Evolutionary conservation across 163 green algal species (phyloP), one percentile per base, ranked within the genome.

Genomic region (Trebouxiophyceae sp.): DNA sequence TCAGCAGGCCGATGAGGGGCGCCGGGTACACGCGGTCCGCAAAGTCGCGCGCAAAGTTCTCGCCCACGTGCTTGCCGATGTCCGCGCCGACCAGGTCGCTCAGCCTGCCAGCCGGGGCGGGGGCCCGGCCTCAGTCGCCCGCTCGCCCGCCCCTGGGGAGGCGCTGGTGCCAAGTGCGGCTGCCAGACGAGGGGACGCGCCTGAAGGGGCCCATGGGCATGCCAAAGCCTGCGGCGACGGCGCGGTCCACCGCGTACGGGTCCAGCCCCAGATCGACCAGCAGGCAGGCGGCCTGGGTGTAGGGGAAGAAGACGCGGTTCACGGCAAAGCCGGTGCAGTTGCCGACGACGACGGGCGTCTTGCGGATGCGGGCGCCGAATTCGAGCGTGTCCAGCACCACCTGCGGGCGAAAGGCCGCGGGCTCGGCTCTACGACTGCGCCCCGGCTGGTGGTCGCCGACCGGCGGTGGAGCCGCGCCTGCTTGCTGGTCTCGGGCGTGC

Each of bases 301-400:
- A 99, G 22, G 94, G 94, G 83, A 98, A 98, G 85, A 98, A 99
- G n/a, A 97, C 89, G 44, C 93, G 82, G 81, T 98, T 98, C 29
- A 98, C 92, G 2, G 91, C 91, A 82, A 98, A 98, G 30, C 93
- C 91, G 27, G 93, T 98, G 84, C 94, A 99, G 84, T 98, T 98
- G 69, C 92, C 93, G 24, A 99, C 94, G 55, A 99, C 88, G n/a
- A 99, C 92, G 3, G 93, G 93, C 22, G 87, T 96, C 84, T 99
- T 99, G 77, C 95, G 94, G 77, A 98, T 98, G 7, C 39, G 31
- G 44, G 74, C 66, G 2, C 81, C 78, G 45, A 97, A 82, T 32
- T 81, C 82, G 50, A 99, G 76, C 1, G 86, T 92, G 82, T 99
- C 93, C 50, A 97, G 73, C 8, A 98, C 66, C 55, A 87, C 87